These are phyloP conservation scores for Monilinia aucupariae DNA, from an alignment of 2,329 filamentous ascomycete species.

Conservation along the genomic window DNA sequence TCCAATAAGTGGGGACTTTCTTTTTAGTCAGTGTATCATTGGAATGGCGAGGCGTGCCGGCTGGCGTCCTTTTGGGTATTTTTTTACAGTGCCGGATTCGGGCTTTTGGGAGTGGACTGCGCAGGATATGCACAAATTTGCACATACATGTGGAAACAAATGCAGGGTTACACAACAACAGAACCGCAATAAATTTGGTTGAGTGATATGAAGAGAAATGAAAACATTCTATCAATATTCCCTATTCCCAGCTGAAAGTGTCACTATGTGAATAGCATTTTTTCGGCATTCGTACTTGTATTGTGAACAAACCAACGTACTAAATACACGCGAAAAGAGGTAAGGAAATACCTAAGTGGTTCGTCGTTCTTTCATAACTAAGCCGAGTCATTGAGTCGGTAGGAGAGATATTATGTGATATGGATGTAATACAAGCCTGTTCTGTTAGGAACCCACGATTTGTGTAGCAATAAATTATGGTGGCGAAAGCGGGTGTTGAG, in stretches of 20 bases:
- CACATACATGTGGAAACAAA: neutral
- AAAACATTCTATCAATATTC: neutral
- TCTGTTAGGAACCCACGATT: neutral
- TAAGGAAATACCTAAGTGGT: neutral
- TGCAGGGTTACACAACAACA: neutral
- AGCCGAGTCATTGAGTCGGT: neutral
- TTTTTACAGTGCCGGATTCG: neutral
- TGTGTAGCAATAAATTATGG: neutral
- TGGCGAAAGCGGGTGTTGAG: neutral
- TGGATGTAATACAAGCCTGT: conserved; percentile 12
- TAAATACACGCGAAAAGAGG: neutral
- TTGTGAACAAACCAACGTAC: neutral
- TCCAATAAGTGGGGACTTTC: neutral
- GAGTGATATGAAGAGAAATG: neutral
- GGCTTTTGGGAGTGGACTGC: neutral
- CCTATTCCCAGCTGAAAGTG: neutral
- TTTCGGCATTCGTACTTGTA: neutral
- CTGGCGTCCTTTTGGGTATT: conserved; percentile 2
- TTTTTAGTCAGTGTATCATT: neutral
- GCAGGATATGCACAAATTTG: neutral
- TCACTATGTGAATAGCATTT: neutral
- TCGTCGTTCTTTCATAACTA: neutral
- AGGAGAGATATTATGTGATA: neutral
- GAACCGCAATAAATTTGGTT: neutral
- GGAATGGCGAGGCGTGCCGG: conserved; percentile 8